A percentile compares a stretch with the other conserved stretches of the same genome.
Conservation (phyloP, 805 yeast species). For the Candida nanaspora region DNA sequence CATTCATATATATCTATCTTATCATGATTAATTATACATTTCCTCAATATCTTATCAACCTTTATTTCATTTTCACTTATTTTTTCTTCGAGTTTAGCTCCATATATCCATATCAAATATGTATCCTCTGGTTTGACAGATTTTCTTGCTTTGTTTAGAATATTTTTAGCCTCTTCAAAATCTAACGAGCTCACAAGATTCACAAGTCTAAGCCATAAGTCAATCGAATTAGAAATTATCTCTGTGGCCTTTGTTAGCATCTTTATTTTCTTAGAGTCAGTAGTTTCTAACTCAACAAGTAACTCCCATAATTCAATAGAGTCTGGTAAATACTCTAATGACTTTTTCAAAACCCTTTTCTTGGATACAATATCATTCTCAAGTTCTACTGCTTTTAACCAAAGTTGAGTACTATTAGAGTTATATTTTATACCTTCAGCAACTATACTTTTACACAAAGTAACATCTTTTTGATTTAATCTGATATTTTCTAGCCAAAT, state of each 20-base stretch:
- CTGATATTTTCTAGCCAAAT: conserved; percentile 80
- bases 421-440: conserved; percentile 58
- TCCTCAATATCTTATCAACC: conserved; percentile 38
- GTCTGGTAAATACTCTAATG: conserved; percentile 56
- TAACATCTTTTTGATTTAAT: conserved; percentile 40
- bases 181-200: conserved; percentile 38
- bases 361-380: conserved; percentile 53
- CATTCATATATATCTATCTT: conserved; percentile 36
- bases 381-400: conserved; percentile 65
- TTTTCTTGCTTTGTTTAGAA: conserved; percentile 57
- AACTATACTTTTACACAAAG: conserved; percentile 48
- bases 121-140: conserved; percentile 39
- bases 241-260: conserved; percentile 62
- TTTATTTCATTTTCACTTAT: conserved; percentile 34
- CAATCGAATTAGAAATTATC: conserved; percentile 55
- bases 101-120: conserved; percentile 59
- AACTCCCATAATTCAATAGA: conserved; percentile 61
- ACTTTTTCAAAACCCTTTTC: conserved; percentile 58
- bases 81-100: conserved; percentile 61
- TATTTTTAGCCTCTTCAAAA: conserved; percentile 41
- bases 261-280: conserved; percentile 38
- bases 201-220: conserved; percentile 58
- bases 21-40: conserved; percentile 35
- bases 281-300: conserved; percentile 54
- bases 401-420: conserved; percentile 50